These are phyloP conservation scores for Ascochyta rabiei DNA, from an alignment of 2,329 filamentous ascomycete species.

Conservation along the genomic window DNA sequence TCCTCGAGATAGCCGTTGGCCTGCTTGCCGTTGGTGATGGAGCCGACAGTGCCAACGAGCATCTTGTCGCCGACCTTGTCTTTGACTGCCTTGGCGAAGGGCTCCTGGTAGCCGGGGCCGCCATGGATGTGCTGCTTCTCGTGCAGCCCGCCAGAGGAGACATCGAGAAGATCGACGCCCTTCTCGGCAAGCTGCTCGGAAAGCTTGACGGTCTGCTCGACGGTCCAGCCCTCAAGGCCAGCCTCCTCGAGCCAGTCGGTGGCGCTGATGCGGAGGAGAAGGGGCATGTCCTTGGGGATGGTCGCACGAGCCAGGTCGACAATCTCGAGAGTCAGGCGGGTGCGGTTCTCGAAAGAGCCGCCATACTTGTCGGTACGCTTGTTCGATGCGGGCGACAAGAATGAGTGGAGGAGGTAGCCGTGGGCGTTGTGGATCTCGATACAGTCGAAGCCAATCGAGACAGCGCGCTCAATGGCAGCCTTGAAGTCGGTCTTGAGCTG, in stretches of 20 bases:
- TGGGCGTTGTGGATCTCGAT: slow-evolving; percentile 84
- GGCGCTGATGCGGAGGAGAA: slow-evolving; percentile 75
- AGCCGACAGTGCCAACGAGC: slow-evolving; percentile 75
- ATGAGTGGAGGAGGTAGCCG: slow-evolving; percentile 75
- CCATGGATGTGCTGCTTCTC: slow-evolving; percentile 64
- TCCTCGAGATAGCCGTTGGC: slow-evolving; percentile 54
- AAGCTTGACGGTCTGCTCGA: slow-evolving; percentile 67
- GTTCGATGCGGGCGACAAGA: slow-evolving; percentile 74
- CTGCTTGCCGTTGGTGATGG: slow-evolving; percentile 71
- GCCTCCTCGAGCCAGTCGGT: slow-evolving; percentile 76
- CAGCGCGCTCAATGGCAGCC: slow-evolving; percentile 61
- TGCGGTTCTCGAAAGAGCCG: slow-evolving; percentile 74
- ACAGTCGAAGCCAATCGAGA: slow-evolving; percentile 71
- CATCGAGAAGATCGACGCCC: slow-evolving; percentile 83
- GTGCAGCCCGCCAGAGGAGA: slow-evolving; percentile 77
- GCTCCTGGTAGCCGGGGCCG: slow-evolving; percentile 74
- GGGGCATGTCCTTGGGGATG: slow-evolving; percentile 71
- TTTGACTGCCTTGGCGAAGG: slow-evolving; percentile 74
- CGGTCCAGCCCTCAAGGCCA: slow-evolving; percentile 67
- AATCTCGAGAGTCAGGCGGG: slow-evolving; percentile 70
- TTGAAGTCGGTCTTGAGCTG: slow-evolving; percentile 67
- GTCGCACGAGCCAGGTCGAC: slow-evolving; percentile 65
- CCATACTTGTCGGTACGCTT: slow-evolving; percentile 71
- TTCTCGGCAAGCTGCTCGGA: slow-evolving; percentile 70
- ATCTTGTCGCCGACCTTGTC: slow-evolving; percentile 74